These are phyloP conservation scores for Fulvia fulva DNA, from an alignment of 2,329 filamentous ascomycete species.

Conservation along the genomic window DNA sequence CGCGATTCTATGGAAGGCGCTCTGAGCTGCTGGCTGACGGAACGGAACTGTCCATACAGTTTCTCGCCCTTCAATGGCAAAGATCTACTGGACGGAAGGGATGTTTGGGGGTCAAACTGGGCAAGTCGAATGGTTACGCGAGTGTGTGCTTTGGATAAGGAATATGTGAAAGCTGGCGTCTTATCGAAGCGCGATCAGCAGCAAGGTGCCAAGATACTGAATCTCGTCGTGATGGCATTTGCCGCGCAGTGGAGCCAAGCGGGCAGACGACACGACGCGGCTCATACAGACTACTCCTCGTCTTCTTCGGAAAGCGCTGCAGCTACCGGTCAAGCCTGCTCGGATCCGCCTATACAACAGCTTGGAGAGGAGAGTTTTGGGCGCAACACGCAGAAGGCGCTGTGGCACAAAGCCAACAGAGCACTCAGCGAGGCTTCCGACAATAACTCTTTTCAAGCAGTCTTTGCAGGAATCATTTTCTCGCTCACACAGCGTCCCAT, in stretches of 20 bases:
- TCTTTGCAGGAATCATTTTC: slow-evolving; percentile 20
- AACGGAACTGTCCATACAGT: slow-evolving; percentile 19
- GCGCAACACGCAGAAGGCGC: slow-evolving; percentile 14
- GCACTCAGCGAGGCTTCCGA: slow-evolving; percentile 13
- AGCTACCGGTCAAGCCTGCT: neutral
- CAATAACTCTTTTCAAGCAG: slow-evolving; percentile 17
- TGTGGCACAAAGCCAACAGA: slow-evolving; percentile 18
- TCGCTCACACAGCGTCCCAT: slow-evolving; percentile 18
- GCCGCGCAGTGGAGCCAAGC: slow-evolving; percentile 18
- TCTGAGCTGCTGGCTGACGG: slow-evolving; percentile 18
- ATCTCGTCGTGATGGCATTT: slow-evolving; percentile 17
- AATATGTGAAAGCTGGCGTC: slow-evolving; percentile 12
- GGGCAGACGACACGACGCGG: neutral
- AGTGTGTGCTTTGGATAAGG: slow-evolving; percentile 16
- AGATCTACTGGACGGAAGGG: neutral
- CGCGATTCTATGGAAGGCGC: slow-evolving; percentile 20
- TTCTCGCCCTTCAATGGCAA: slow-evolving; percentile 11
- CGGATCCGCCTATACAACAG: neutral
- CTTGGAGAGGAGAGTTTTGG: slow-evolving; percentile 12
- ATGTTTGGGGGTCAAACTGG: slow-evolving; percentile 19
- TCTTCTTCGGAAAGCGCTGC: neutral
- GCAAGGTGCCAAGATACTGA: slow-evolving; percentile 15
- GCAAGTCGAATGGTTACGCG: slow-evolving; percentile 17
- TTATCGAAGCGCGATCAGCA: slow-evolving; percentile 13
- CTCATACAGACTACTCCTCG: neutral